Evolutionary conservation across 2,329 filamentous ascomycete genomes (phyloP), one percentile per base, ranked within the genome.

Genomic region (Amauroascus verrucosus): DNA sequence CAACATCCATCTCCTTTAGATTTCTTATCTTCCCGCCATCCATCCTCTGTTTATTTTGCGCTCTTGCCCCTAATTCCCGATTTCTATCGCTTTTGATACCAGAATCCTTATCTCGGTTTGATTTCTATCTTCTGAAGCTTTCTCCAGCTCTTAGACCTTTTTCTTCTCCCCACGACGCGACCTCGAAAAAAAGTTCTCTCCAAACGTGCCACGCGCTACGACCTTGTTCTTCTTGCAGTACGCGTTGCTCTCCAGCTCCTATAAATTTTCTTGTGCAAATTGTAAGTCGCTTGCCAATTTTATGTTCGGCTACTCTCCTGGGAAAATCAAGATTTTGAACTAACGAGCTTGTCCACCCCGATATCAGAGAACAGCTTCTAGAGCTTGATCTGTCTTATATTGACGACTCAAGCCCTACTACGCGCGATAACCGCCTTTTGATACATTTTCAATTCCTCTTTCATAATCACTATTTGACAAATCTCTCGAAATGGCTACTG

Each of bases 401-500:
- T 51, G 6, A 33, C 8, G 20, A 26, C 28, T 26, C 48, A 11
- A 51, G 37, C 24, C 40, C 18, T 24, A 32, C 22, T 16, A 26
- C 24, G 35, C 48, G 26, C 16, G 37, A 33, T 38, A 43, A 44
- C 20, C 3, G 4, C 14, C 35, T 4, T 14, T 38, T 38, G 11
- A 24, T 20, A 44, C 38, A 44, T 9, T 14, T 43, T 35, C 13
- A 20, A 24, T 24, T 30, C 18, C 22, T 3, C 11, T 11, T 40
- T 49, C 9, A 16, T 38, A 26, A 28, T 40, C 13, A n/a, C 32
- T 38, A 37, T 14, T 45, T 30, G 30, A 28, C 18, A 44, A 35
- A 35, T 35, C 53, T 50, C 54, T 53, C 54, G 57, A 56, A 53
- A 58, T 62, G 46, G 63, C 61, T 58, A 49, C 53, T 64, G 68